Evolutionary conservation across 768 basidiomycete species (phyloP), one percentile per base, ranked within the genome.

Genomic region (Auricularia heimuer): DNA sequence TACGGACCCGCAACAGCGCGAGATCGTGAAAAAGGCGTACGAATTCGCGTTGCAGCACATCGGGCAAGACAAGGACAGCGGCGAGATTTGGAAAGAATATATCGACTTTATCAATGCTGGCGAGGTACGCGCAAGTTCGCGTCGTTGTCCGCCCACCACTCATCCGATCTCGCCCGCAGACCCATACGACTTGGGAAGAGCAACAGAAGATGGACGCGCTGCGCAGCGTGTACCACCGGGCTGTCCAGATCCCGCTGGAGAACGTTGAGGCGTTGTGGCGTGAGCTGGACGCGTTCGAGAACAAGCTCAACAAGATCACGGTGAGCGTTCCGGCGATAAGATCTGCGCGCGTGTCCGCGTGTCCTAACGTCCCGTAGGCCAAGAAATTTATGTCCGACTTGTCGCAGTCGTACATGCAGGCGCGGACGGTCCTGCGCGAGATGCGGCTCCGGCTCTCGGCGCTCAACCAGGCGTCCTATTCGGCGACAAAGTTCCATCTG

Each of bases 341-440:
- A 18, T 21, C 21, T 14, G 45, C 62, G 21, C 45, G 21, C 29
- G 29, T 29, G 29, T 29, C 29, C 29, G 29, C 29, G 29, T 29
- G 29, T 29, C 29, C 29, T 29, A 29, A 29, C 29, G 29, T 29
- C 29, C 29, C 29, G 29, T 29, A 88, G 88, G 94, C 96, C 14
- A 98, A 98, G 75, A 97, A 98, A 72, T 95, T 98, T 76, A 86
- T 98, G 78, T 81, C 85, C 64, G 95, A 98, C 75, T 82, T 92
- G n/a, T 90, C 91, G 2, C 91, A 94, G 4, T 85, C 89, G 2
- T 90, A 98, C 73, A 95, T 98, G 91, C 94, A 96, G 71, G 96
- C 97, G 0, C 87, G 94, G 14, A 88, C 90, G 0, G 88, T 89
- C 1, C 83, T 95, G 36, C 89, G 91, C 64, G 89, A 94, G 70